Base-by-base conservation (phyloP, 345 rosid genomes). In the Gossypium stocksii region DNA sequence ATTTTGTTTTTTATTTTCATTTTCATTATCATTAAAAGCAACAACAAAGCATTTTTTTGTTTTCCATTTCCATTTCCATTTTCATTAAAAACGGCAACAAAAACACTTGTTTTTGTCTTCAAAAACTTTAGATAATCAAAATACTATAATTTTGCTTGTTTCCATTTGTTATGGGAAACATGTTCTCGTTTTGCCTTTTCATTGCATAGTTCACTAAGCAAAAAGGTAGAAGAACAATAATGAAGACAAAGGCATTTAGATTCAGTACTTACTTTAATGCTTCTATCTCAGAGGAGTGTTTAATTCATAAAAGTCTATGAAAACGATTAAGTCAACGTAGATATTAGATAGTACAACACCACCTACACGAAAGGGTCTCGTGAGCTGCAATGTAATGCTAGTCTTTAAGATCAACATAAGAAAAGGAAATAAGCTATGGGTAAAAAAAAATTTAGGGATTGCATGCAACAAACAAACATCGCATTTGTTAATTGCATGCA, bases 281-380 rank as follows among this genome's bases (percentile, higher is more conserved):
- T 69, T 72, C 78, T 79, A 62, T 69, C 72, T 69, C 53, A 56
- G 57, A 23, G 60, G 51, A 62, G 67, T 78, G 73, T 61, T 77
- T 71, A 74, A 77, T 58, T 23, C 63, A 63, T 61, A 75, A 9
- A 3, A 56, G 85, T 80, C 65, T 65, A 43, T 53, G 67, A 79
- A 68, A 66, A 72, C 54, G 77, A 80, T 79, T 60, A 76, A 79
- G 83, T 71, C 63, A 67, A 67, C 75, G 82, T 80, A 77, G 25
- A 76, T 17, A 58, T 73, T 17, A 53, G 80, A 83, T 82, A n/a
- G 78, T 71, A 87, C 86, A 69, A 58, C 29, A 58, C 29, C 83
- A 81, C 74, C 73, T 15, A 61, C 78, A 79, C 82, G 83, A 81
- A 57, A 74, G 71, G 86, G 86, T 86, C 86, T 83, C 80, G 79